Conservation (phyloP, 2,329 filamentous ascomycete species). For the Metarhizium album region DNA sequence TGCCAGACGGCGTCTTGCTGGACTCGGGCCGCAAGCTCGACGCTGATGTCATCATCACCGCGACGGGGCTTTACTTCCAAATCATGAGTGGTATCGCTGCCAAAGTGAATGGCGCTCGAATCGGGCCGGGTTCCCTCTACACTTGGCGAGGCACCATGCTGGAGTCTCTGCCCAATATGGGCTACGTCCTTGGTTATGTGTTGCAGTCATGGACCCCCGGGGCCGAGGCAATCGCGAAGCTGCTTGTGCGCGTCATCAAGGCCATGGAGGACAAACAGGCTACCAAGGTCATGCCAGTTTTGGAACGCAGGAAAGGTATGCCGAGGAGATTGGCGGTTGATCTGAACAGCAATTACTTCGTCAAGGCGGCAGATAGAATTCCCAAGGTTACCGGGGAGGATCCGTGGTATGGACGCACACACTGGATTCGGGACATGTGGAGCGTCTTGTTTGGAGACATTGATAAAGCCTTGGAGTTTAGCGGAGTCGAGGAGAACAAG, state of each 20-base stretch:
- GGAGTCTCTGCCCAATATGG: conserved; percentile 53
- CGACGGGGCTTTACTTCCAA: conserved; percentile 53
- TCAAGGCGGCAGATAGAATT: conserved; percentile 24
- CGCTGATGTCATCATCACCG: conserved; percentile 58
- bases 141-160: conserved; percentile 57
- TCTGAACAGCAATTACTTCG: conserved; percentile 24
- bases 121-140: conserved; percentile 40
- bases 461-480: conserved; percentile 21
- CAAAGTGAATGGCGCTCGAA: conserved; percentile 39
- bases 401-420: conserved; percentile 25
- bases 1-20: conserved; percentile 34
- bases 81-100: conserved; percentile 44
- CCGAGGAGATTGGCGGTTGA: conserved; percentile 16
- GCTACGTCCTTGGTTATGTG: conserved; percentile 53
- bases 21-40: conserved; percentile 38
- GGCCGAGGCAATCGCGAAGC: conserved; percentile 39
- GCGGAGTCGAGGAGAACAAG: conserved; percentile 14
- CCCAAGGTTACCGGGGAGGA: conserved; percentile 24
- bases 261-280: conserved; percentile 38
- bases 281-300: conserved; percentile 34
- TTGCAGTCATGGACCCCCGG: conserved; percentile 59
- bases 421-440: conserved; percentile 19
- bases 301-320: conserved; percentile 16
- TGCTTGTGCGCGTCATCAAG: conserved; percentile 39
- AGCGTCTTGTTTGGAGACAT: conserved; percentile 20